phyloP scores from a whole-genome alignment of 164 flowering plant species.

The Vitis cinerea region DNA sequence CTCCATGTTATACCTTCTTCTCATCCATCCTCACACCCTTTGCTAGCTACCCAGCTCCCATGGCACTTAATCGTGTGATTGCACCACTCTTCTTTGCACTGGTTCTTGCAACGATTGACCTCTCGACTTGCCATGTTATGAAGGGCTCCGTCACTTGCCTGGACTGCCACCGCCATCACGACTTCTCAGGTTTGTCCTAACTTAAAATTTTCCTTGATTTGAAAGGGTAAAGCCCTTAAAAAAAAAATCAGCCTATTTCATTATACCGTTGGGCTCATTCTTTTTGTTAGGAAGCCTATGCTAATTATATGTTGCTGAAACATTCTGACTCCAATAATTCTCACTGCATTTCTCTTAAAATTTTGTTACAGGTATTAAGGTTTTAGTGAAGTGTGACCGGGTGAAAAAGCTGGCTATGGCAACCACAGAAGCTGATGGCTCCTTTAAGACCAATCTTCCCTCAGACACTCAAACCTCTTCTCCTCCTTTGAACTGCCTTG shows the following conservation, averaged over 20 bases:
- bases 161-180: conserved; percentile 33
- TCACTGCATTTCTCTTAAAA: neutral
- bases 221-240: too few species aligned
- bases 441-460: conserved; percentile 45
- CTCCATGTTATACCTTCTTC: neutral
- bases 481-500: conserved; percentile 42
- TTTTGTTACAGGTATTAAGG: conserved; percentile 40
- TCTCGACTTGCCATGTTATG: conserved; percentile 30
- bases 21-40: neutral
- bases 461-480: conserved; percentile 9
- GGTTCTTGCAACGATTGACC: conserved; percentile 23
- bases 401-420: conserved; percentile 37
- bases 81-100: conserved; percentile 26
- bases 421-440: conserved; percentile 44
- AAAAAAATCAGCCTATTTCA: too few species aligned
- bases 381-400: conserved; percentile 54
- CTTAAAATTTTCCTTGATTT: neutral
- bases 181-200: conserved; percentile 37
- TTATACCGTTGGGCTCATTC: too few species aligned
- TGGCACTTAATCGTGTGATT: conserved; percentile 13
- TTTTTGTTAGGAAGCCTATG: too few species aligned
- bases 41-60: neutral
- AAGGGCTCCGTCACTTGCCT: conserved; percentile 55
- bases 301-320: too few species aligned
- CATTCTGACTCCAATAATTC: neutral